Base-by-base conservation (phyloP, 2,329 filamentous ascomycete species). In the Pseudocercospora fijiensis region DNA sequence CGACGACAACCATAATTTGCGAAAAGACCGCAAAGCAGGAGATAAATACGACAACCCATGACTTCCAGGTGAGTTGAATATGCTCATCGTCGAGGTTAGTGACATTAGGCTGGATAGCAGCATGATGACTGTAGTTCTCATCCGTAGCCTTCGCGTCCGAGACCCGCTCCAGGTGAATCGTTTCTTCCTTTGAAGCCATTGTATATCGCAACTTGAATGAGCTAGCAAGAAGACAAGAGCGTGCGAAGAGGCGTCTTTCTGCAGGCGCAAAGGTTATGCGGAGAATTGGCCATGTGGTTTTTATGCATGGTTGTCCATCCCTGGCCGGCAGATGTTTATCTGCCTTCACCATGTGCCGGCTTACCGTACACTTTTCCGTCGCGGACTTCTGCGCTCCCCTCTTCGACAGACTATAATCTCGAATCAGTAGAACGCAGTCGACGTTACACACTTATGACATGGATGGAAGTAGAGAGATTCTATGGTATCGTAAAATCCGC, bases 1-100 rank as follows among this genome's bases (percentile, higher is more conserved):
- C 83, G 1, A 83, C 80, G 3, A 85, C 83, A 4, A 85, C 83
- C 61, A 83, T 85, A 10, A 85, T 81, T 63, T 86, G 84, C 0
- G 82, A 77, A 76, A 83, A 80, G 64, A 85, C 79, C 8, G 76
- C 76, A 63, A 85, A 85, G 65, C 81, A 84, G 18, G 81, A 81
- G 20, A 84, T 72, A 57, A 81, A 80, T 24, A 81, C 79, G 0
- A 81, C 79, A 9, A 80, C 69, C 83, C 83, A 86, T 60, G 83
- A 85, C 65, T 83, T 78, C 84, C 84, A 86, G 45, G 82, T 81
- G 11, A 85, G 73, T 55, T 80, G 74, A 65, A 85, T 74, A 67
- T 83, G 83, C 16, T 30, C 18, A 16, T 58, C 24, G 49, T 58
- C 41, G 37, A 1, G 37, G 37, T 41, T n/a, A 41, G n/a, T 41